These are phyloP conservation scores for Solanum phureja DNA, from an alignment of 257 asterid species.

Conservation along the genomic window DNA sequence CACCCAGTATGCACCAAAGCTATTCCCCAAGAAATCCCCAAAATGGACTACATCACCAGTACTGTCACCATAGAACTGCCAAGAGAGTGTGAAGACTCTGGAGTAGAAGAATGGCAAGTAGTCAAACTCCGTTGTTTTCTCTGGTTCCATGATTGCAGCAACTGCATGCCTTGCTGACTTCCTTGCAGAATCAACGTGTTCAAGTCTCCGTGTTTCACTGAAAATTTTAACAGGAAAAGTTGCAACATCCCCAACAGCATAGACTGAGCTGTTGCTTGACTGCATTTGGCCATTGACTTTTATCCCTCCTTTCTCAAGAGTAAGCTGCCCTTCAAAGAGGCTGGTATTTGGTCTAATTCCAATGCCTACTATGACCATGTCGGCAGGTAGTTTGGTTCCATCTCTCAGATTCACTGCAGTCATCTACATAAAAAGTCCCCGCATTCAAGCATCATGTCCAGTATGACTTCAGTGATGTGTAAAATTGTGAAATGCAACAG, in stretches of 20 bases:
- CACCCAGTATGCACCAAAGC: constrained; percentile 77
- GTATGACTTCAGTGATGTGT: neutral
- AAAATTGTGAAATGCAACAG: neutral
- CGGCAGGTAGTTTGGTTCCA: constrained; percentile 66
- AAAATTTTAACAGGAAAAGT: constrained; percentile 64
- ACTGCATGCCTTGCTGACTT: constrained; percentile 77
- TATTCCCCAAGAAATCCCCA: constrained; percentile 43
- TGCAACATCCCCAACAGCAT: constrained; percentile 84
- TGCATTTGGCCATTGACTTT: constrained; percentile 76
- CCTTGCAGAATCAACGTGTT: constrained; percentile 81
- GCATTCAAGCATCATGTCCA: neutral
- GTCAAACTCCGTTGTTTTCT: constrained; percentile 45
- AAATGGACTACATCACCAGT: constrained; percentile 65
- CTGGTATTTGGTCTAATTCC: constrained; percentile 94
- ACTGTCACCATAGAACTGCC: constrained; percentile 87
- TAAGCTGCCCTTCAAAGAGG: constrained; percentile 82
- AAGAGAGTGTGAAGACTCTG: constrained; percentile 64
- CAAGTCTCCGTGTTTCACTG: constrained; percentile 74
- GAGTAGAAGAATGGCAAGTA: constrained; percentile 87
- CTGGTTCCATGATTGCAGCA: constrained; percentile 56
- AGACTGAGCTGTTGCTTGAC: constrained; percentile 68
- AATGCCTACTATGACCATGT: constrained; percentile 80
- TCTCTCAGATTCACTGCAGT: constrained; percentile 77
- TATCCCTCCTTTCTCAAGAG: constrained; percentile 84
- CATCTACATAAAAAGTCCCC: constrained; percentile 34